Evolutionary conservation across 2,329 filamentous ascomycete species (phyloP).

Genomic region (Cytospora paraplurivora): DNA sequence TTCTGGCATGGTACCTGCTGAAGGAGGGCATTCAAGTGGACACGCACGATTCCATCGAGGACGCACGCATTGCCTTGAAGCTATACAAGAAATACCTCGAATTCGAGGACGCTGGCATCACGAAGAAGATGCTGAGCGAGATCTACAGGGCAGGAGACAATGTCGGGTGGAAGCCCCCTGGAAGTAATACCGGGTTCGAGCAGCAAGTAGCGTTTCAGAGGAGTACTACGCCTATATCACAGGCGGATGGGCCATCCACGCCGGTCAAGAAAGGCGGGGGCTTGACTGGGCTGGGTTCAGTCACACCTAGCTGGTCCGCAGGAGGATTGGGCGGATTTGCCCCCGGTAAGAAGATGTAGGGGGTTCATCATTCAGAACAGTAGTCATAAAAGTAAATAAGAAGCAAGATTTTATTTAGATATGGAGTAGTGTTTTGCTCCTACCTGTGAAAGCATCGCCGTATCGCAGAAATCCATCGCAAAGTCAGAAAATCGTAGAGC

Average conservation of each 20-base stretch:
- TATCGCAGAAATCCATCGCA: conserved; percentile 4
- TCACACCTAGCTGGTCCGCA: conserved; percentile 20
- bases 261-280: conserved; percentile 22
- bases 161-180: conserved; percentile 25
- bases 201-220: conserved; percentile 6
- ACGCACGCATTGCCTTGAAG: conserved; percentile 86
- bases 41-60: conserved; percentile 93
- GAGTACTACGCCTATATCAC: conserved; percentile 15
- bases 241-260: conserved; percentile 24
- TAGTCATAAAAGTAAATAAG: conserved; percentile 16
- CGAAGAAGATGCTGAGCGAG: conserved; percentile 82
- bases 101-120: conserved; percentile 80
- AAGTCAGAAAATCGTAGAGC: not conserved
- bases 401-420: not conserved
- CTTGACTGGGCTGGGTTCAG: conserved; percentile 7
- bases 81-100: conserved; percentile 89
- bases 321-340: conserved; percentile 20
- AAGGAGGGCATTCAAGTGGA: conserved; percentile 93
- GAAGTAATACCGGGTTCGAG: conserved; percentile 9
- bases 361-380: not conserved
- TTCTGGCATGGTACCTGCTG: conserved; percentile 86
- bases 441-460: conserved; percentile 1
- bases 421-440: conserved; percentile 6
- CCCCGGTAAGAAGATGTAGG: conserved; percentile 8
- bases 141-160: conserved; percentile 63